Base-by-base conservation (phyloP, 306 rosid species). In the Comarum palustre region DNA sequence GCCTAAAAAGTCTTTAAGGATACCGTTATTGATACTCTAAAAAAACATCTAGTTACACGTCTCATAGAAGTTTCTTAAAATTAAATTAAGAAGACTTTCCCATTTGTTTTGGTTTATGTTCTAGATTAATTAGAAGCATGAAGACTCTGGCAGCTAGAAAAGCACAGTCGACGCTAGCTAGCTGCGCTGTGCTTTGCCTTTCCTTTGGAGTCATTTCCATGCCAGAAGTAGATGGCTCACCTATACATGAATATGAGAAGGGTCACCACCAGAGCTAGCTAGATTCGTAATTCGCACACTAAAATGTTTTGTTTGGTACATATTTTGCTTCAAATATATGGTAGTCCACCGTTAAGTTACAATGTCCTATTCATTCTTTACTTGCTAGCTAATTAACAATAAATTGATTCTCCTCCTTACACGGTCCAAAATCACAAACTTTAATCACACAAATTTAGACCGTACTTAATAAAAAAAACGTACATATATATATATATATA, bases 221-320 rank as follows among this genome's bases (percentile, higher is more conserved):
- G n/a, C 52, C 41, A 19, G 76, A 86, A 50, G 65, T 63, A 10
- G 86, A 86, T 79, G 79, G 76, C 77, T 74, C 77, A 83, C 65
- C 81, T 32, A 72, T 20, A 19, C 7, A 20, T 4, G 77, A 31
- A 29, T 29, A 27, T 15, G 20, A 59, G 65, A 59, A 29, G 39
- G 20, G 22, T 6, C 2, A 7, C 19, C 10, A 14, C 19, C 10
- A 27, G 10, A 59, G 38, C n/a, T 67, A 22, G 38, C 20, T 59
- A 15, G 22, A 19, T 58, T 27, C 71, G 48, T 51, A 50, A 4
- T 50, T 77, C 11, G n/a, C 34, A 45, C 71, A 24, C 64, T 15
- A 58, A n/a, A 1, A n/a, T 22, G 14, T 9, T 52, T 52, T 12
- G 63, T 57, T 57, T 25, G 61, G n/a, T 31, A 5, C 19, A 58